These are phyloP conservation scores for Acephala macrosclerotiorum DNA, from an alignment of 2,329 filamentous ascomycete genomes.

Conservation along the genomic window DNA sequence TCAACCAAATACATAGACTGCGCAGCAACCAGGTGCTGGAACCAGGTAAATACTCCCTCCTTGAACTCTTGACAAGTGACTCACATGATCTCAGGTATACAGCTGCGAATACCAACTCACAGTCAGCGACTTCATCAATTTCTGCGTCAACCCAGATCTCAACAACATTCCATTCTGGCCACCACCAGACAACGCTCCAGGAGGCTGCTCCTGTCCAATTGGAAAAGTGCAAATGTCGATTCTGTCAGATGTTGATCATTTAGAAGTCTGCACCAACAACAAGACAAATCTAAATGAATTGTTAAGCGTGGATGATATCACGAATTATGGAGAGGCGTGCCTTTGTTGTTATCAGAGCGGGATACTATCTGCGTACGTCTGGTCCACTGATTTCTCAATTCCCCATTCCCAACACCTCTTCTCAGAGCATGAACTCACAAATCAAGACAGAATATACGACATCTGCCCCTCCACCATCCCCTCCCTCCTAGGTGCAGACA, in stretches of 20 bases:
- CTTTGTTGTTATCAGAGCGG: constrained; percentile 4
- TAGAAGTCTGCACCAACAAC: background rate
- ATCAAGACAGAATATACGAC: background rate
- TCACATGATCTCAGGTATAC: background rate
- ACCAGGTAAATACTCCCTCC: background rate
- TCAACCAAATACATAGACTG: background rate
- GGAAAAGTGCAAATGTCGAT: background rate
- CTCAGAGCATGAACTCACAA: background rate
- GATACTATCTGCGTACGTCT: background rate
- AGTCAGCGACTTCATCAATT: background rate
- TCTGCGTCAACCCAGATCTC: background rate
- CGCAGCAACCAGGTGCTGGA: background rate
- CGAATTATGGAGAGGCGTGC: constrained; percentile 1
- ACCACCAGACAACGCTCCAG: constrained; percentile 2
- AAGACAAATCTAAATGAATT: background rate
- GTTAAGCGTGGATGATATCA: background rate
- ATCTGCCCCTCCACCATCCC: constrained; percentile 3
- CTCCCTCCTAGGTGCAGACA: background rate
- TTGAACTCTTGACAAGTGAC: background rate
- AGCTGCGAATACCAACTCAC: constrained; percentile 4
- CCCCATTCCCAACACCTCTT: background rate
- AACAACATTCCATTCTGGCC: background rate
- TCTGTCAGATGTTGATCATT: background rate
- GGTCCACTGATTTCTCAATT: background rate
- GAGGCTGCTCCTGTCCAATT: background rate